phyloP scores from a whole-genome alignment of 2,329 filamentous ascomycete species.

The Alternaria sp. region DNA sequence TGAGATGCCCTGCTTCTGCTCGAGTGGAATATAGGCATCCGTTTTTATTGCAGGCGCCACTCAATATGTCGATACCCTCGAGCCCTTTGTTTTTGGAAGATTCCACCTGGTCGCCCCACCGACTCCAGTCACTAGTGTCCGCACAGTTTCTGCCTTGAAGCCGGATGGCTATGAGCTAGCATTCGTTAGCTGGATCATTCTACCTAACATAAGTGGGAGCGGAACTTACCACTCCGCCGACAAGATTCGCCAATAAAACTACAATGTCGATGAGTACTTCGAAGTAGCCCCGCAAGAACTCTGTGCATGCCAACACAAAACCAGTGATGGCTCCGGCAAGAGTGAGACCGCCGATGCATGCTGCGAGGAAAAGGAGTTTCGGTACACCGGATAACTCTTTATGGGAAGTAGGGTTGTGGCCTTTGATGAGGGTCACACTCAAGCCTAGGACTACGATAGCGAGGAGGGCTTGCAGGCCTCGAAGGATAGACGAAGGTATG shows the following conservation, averaged over 20 bases:
- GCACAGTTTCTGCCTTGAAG: slow-evolving; percentile 13
- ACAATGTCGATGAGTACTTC: neutral
- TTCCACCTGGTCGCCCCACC: no score
- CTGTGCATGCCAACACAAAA: neutral
- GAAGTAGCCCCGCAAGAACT: neutral
- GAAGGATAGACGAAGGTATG: neutral
- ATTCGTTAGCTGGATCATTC: neutral
- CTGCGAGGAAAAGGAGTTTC: neutral
- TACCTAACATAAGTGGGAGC: no score
- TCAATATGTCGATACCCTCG: neutral
- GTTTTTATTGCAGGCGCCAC: neutral
- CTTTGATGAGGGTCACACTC: neutral
- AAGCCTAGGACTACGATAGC: neutral
- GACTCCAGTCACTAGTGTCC: neutral
- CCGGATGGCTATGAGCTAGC: slow-evolving; percentile 15
- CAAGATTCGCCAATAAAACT: neutral
- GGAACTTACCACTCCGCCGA: neutral
- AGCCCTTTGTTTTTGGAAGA: no score
- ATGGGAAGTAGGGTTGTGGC: neutral
- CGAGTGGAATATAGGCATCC: neutral
- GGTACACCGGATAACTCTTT: neutral
- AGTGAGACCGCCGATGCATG: neutral
- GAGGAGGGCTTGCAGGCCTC: neutral
- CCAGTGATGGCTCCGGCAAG: neutral
- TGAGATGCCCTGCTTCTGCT: neutral